Conservation (phyloP, 2,329 filamentous ascomycete species). For the Botrytis squamosa region DNA sequence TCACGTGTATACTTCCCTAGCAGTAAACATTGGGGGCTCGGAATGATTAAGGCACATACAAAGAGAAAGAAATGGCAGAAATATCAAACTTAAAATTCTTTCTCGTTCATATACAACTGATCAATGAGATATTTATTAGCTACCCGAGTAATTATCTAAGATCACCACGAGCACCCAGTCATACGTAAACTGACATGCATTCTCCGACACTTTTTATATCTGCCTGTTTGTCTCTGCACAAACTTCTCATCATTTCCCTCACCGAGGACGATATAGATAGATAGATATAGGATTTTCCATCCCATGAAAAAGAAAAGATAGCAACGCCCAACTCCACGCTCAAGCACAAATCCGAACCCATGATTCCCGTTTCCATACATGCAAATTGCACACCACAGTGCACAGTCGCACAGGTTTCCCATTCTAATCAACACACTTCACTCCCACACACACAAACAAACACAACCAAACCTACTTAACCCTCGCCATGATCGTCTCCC, state of each 20-base stretch:
- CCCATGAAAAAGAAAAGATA: background rate
- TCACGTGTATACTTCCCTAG: background rate
- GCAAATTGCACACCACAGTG: too few species aligned
- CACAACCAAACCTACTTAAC: slow-evolving; percentile 58
- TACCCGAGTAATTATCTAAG: background rate
- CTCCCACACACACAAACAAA: too few species aligned
- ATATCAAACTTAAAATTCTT: background rate
- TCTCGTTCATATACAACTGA: background rate
- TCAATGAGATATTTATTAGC: fast-evolving
- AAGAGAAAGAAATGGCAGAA: background rate
- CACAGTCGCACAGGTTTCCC: background rate
- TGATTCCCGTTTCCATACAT: background rate
- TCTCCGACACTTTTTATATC: too few species aligned
- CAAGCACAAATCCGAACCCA: background rate
- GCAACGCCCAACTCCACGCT: background rate
- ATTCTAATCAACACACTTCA: background rate
- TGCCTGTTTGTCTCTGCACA: too few species aligned
- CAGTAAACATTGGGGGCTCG: background rate
- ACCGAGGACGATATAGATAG: background rate
- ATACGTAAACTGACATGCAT: too few species aligned
- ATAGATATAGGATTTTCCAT: background rate
- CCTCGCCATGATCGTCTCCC: slow-evolving; percentile 93
- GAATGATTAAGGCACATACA: background rate
- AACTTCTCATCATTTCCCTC: background rate
- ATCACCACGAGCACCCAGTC: background rate